Conservation (phyloP, 2,329 filamentous ascomycete genomes). For the Rutstroemia sp. region DNA sequence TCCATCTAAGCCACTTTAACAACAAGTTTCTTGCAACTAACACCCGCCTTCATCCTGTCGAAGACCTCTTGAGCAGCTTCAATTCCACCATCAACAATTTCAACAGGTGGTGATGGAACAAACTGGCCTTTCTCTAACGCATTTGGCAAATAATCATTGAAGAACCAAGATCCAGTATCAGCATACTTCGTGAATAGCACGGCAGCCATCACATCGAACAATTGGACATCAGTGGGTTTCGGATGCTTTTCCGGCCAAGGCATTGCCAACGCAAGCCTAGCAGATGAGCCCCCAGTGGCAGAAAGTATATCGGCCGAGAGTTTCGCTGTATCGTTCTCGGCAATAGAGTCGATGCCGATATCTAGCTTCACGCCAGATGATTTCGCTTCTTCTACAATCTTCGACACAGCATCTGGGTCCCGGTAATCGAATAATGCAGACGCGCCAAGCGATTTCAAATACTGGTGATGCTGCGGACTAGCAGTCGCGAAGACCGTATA, state of each 20-base stretch:
- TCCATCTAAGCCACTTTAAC: conserved; percentile 6
- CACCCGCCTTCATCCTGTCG: conserved; percentile 14
- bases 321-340: conserved; percentile 4
- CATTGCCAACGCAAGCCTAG: conserved; percentile 8
- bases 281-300: background rate
- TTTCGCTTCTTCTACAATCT: conserved; percentile 9
- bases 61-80: conserved; percentile 5
- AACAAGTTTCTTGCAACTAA: conserved; percentile 19
- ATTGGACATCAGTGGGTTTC: conserved; percentile 8
- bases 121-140: conserved; percentile 11
- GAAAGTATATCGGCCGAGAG: conserved; percentile 4
- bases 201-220: conserved; percentile 3
- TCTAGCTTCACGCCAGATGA: conserved; percentile 6
- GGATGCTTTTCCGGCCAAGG: background rate
- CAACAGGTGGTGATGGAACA: conserved; percentile 11
- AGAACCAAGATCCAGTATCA: conserved; percentile 14
- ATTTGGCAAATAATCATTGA: conserved; percentile 13
- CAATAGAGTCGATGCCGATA: conserved; percentile 10
- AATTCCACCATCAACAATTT: conserved; percentile 15
- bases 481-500: conserved; percentile 35
- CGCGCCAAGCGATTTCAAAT: conserved; percentile 34
- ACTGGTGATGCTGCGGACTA: conserved; percentile 27
- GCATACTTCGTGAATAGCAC: background rate
- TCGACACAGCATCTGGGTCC: conserved; percentile 8
- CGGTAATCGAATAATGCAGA: conserved; percentile 36